phyloP scores from a whole-genome alignment of 2,329 filamentous ascomycete genomes.

The Cladophialophora chaetospira region DNA sequence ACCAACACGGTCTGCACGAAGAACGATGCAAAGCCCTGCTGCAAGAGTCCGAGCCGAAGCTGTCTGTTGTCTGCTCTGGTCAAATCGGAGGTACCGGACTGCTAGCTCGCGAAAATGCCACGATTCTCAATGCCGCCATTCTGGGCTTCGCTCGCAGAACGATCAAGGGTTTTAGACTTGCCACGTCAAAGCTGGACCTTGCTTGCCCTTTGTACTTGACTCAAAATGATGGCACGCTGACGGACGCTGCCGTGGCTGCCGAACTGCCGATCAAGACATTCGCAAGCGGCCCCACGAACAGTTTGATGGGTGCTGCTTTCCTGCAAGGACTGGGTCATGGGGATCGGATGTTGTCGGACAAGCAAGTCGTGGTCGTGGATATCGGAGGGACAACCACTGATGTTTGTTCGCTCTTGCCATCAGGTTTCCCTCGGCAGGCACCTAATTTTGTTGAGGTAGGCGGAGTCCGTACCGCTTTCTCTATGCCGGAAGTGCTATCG shows the following conservation, averaged over 20 bases:
- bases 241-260: slow-evolving; percentile 57
- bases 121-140: slow-evolving; percentile 65
- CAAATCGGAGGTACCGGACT: slow-evolving; percentile 50
- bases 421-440: slow-evolving; percentile 62
- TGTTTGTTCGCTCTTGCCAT: slow-evolving; percentile 59
- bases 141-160: slow-evolving; percentile 60
- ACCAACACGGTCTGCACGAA: slow-evolving; percentile 47
- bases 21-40: slow-evolving; percentile 44
- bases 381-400: slow-evolving; percentile 65
- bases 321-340: slow-evolving; percentile 44
- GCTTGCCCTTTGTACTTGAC: slow-evolving; percentile 62
- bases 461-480: slow-evolving; percentile 62
- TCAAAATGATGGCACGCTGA: slow-evolving; percentile 65
- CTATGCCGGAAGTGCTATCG: slow-evolving; percentile 58
- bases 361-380: slow-evolving; percentile 54
- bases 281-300: slow-evolving; percentile 65
- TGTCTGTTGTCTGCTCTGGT: slow-evolving; percentile 48
- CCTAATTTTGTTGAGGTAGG: slow-evolving; percentile 60
- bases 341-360: slow-evolving; percentile 30
- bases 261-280: slow-evolving; percentile 63
- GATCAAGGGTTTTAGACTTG: slow-evolving; percentile 57
- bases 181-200: slow-evolving; percentile 54
- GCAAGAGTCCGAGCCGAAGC: slow-evolving; percentile 39
- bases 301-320: slow-evolving; percentile 64
- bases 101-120: slow-evolving; percentile 64